A percentile compares a stretch with the other conserved stretches of the same genome.
phyloP scores from a whole-genome alignment of 2,329 filamentous ascomycete species.

The Diplodia corticola region DNA sequence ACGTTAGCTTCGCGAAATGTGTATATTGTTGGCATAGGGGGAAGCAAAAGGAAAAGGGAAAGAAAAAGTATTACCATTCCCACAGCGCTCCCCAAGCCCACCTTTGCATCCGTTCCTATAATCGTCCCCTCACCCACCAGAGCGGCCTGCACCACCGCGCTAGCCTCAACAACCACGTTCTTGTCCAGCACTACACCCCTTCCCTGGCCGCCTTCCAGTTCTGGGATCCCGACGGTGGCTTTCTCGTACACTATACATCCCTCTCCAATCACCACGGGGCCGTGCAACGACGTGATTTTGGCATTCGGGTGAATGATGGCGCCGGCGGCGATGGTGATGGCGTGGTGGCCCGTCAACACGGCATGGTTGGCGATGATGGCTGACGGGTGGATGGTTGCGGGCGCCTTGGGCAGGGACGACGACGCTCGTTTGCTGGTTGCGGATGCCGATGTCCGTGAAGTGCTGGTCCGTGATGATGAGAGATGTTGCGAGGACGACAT shows the following conservation, averaged over 20 bases:
- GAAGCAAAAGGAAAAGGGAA: not conserved
- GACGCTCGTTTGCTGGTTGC: slow-evolving; percentile 38
- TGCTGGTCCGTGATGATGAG: not conserved
- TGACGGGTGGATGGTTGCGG: slow-evolving; percentile 45
- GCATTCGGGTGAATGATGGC: slow-evolving; percentile 84
- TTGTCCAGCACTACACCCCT: slow-evolving; percentile 40
- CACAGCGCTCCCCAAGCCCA: slow-evolving; percentile 39
- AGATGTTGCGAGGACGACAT: slow-evolving; percentile 13
- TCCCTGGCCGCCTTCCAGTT: slow-evolving; percentile 25
- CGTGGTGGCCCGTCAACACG: slow-evolving; percentile 66
- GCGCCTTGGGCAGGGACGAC: slow-evolving; percentile 41
- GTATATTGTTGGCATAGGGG: too few relatives aligned
- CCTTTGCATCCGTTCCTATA: slow-evolving; percentile 35
- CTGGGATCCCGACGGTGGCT: slow-evolving; percentile 41
- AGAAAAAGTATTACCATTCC: slow-evolving; percentile 41
- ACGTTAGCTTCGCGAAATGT: not conserved
- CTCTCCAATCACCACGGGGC: slow-evolving; percentile 46
- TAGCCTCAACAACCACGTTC: slow-evolving; percentile 47
- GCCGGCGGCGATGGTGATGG: slow-evolving; percentile 75
- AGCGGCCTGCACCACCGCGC: slow-evolving; percentile 42
- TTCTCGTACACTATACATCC: slow-evolving; percentile 76
- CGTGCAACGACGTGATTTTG: slow-evolving; percentile 46
- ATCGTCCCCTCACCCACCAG: slow-evolving; percentile 41
- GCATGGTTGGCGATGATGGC: slow-evolving; percentile 52
- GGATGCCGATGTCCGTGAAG: slow-evolving; percentile 24